These are phyloP conservation scores for Clitopilus hobsonii DNA, from an alignment of 768 basidiomycete species.

Conservation along the genomic window DNA sequence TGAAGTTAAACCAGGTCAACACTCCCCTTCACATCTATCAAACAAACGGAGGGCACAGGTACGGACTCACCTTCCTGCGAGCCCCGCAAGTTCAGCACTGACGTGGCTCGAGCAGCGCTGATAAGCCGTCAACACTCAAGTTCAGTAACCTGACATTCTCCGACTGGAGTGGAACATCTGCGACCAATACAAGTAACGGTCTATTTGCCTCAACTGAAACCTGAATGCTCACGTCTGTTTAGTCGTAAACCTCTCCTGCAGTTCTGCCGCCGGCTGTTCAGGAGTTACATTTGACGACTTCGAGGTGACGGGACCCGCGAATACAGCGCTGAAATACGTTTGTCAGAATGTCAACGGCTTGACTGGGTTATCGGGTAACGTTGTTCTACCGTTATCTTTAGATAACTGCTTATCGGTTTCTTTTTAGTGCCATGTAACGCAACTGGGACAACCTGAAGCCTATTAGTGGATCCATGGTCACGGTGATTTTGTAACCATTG, in stretches of 20 bases:
- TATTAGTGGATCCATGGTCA: too few relatives aligned
- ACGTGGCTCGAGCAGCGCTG: slow-evolving; percentile 32
- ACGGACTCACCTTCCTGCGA: slow-evolving; percentile 5
- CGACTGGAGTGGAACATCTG: slow-evolving; percentile 43
- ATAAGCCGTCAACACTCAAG: slow-evolving; percentile 41
- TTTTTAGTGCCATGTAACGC: slow-evolving; percentile 21
- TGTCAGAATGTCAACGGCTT: slow-evolving; percentile 43
- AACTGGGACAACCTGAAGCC: slow-evolving; percentile 8
- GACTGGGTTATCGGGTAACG: slow-evolving; percentile 26
- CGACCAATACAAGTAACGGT: slow-evolving; percentile 30
- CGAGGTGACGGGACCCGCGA: slow-evolving; percentile 30
- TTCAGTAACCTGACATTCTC: slow-evolving; percentile 43
- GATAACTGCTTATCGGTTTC: neutral
- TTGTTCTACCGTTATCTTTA: neutral
- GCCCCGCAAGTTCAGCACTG: too few relatives aligned
- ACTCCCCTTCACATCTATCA: slow-evolving; percentile 45
- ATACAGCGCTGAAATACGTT: slow-evolving; percentile 30
- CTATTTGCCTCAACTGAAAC: neutral
- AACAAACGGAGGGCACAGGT: slow-evolving; percentile 46
- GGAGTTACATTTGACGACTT: slow-evolving; percentile 38
- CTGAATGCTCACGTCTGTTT: neutral
- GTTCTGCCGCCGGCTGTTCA: slow-evolving; percentile 40
- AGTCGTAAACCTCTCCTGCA: slow-evolving; percentile 52
- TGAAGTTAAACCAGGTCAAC: slow-evolving; percentile 42
- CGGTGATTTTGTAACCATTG: too few relatives aligned